These are phyloP conservation scores for Phascolomyces articulosus DNA, from an alignment of 371 early-diverging fungal species.

Conservation along the genomic window DNA sequence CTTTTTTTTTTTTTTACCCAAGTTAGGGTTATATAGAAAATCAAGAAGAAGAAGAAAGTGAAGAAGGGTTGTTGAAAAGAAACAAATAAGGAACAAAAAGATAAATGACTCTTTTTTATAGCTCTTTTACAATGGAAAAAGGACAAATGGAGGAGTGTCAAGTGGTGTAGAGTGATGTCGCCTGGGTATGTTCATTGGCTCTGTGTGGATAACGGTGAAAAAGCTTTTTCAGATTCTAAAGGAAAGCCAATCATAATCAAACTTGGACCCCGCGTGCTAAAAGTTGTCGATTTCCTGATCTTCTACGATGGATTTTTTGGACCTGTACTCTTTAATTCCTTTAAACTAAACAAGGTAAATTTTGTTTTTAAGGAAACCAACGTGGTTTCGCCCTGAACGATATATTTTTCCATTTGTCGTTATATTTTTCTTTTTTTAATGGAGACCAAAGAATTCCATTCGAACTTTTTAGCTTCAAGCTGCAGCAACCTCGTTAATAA, in stretches of 20 bases:
- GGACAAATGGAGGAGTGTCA: slow-evolving; percentile 1
- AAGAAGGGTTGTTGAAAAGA: slow-evolving; percentile 8
- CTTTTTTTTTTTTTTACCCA: not conserved
- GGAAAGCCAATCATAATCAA: slow-evolving; percentile 12
- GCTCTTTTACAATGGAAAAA: not conserved
- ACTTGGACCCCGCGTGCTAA: not conserved
- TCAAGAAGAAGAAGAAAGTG: not conserved
- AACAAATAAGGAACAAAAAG: slow-evolving; percentile 3
- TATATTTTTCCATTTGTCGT: not conserved
- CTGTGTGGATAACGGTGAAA: slow-evolving; percentile 1
- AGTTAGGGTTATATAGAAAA: slow-evolving; percentile 7
- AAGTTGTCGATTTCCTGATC: slow-evolving; percentile 2
- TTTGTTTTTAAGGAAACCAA: not conserved
- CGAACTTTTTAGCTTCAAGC: too few species aligned
- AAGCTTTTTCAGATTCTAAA: not conserved
- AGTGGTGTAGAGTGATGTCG: slow-evolving; percentile 24
- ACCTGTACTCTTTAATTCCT: slow-evolving; percentile 27
- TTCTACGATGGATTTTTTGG: slow-evolving; percentile 18
- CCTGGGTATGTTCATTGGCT: slow-evolving; percentile 9
- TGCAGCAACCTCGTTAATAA: too few species aligned
- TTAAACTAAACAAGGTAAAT: slow-evolving; percentile 23
- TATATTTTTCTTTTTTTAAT: not conserved
- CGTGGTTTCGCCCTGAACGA: not conserved
- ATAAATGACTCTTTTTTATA: slow-evolving; percentile 7
- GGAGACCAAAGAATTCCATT: too few species aligned